Conservation (phyloP, 176 grass and related monocot genomes). For the Ensete glaucum region DNA sequence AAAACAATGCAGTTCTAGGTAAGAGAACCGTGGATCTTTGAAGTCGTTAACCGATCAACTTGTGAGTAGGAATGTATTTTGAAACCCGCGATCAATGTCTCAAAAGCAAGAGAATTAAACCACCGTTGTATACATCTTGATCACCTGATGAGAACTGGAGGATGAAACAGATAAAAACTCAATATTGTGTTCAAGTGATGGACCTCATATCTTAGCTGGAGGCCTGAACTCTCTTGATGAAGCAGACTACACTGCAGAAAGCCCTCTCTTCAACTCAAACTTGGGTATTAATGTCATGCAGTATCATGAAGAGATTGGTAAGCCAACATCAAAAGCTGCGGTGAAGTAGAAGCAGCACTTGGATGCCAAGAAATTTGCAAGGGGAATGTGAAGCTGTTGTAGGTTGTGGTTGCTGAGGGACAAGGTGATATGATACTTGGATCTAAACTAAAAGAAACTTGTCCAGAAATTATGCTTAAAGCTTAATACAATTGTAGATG, state of each 20-base stretch:
- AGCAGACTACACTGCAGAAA: conserved; percentile 72
- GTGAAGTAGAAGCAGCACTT: conserved; percentile 77
- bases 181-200: conserved; percentile 49
- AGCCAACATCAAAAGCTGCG: conserved; percentile 86
- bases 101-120: conserved; percentile 52
- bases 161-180: conserved; percentile 86
- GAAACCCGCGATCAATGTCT: conserved; percentile 76
- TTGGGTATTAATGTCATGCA: conserved; percentile 7
- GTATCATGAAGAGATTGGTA: conserved; percentile 96
- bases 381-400: conserved; percentile 91
- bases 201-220: conserved; percentile 77
- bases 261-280: not conserved
- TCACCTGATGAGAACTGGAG: conserved; percentile 86
- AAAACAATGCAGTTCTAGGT: no score
- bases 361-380: conserved; percentile 76
- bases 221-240: conserved; percentile 85
- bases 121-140: conserved; percentile 98
- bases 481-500: not conserved
- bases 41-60: not conserved
- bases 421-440: conserved; percentile 37
- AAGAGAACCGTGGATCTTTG: no score
- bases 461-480: no score
- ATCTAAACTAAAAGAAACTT: no score
- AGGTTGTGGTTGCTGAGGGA: conserved; percentile 73
- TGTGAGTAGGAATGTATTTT: conserved; percentile 63